Evolutionary conservation across 1,284 basidiomycete species (phyloP).

Genomic region (Mrakiaceae sp.): DNA sequence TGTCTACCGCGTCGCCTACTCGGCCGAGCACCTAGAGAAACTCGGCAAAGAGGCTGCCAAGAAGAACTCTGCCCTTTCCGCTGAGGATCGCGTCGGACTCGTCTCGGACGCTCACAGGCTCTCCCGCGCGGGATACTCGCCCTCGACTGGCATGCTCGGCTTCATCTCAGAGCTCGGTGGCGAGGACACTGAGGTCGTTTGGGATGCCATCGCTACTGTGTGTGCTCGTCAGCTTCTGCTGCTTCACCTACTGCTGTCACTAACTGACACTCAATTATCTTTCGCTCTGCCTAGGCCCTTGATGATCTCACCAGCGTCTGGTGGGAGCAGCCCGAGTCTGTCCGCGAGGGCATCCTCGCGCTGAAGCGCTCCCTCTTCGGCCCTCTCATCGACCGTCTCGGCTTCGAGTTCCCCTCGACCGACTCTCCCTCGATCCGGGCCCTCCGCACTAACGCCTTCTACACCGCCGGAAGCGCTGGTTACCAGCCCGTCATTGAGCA

Average conservation of each 20-base stretch:
- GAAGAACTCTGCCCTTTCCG: conserved; percentile 55
- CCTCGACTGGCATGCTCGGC: conserved; percentile 63
- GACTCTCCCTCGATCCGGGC: conserved; percentile 65
- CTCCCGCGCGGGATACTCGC: conserved; percentile 61
- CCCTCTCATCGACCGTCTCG: conserved; percentile 66
- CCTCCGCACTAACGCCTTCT: conserved; percentile 66
- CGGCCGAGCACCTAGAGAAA: conserved; percentile 61
- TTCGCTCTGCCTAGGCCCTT: conserved; percentile 45
- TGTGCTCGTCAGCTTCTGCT: not conserved
- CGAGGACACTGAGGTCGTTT: conserved; percentile 53
- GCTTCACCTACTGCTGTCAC: no score
- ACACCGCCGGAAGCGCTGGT: conserved; percentile 42
- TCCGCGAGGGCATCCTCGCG: conserved; percentile 50
- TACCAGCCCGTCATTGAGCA: conserved; percentile 10
- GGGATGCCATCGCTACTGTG: conserved; percentile 30
- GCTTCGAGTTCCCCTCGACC: conserved; percentile 58
- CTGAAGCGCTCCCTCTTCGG: conserved; percentile 63
- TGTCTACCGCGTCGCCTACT: conserved; percentile 84
- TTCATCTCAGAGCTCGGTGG: conserved; percentile 55
- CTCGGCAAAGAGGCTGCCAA: conserved; percentile 65
- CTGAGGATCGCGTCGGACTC: conserved; percentile 78
- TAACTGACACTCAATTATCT: not conserved
- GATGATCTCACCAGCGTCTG: conserved; percentile 54
- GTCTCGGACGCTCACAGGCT: conserved; percentile 57
- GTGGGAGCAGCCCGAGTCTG: conserved; percentile 65